Evolutionary conservation across 2,329 filamentous ascomycete genomes (phyloP).

Genomic region (Fusarium redolens): DNA sequence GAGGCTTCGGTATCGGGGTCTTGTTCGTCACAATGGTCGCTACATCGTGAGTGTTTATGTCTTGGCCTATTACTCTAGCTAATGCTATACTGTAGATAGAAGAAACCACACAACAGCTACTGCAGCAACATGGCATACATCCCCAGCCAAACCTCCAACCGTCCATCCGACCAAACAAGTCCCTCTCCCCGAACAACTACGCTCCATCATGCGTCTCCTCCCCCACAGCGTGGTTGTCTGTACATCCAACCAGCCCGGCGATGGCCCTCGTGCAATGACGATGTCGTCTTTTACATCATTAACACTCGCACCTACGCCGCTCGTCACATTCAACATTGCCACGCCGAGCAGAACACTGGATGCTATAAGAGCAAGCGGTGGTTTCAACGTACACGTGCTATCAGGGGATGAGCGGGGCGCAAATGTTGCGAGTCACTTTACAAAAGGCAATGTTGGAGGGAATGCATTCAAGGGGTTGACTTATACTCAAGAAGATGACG

Average conservation of each 20-base stretch:
- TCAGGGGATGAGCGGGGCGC: constrained; percentile 60
- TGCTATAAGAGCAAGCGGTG: constrained; percentile 57
- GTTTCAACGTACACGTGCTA: constrained; percentile 68
- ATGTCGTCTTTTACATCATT: constrained; percentile 71
- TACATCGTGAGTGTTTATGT: constrained; percentile 28
- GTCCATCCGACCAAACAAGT: constrained; percentile 48
- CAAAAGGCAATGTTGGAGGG: constrained; percentile 58
- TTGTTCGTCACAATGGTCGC: not conserved
- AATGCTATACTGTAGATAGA: constrained; percentile 26
- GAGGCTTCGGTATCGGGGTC: not conserved
- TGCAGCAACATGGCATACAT: constrained; percentile 45
- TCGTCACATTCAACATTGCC: constrained; percentile 68
- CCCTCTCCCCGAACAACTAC: constrained; percentile 60
- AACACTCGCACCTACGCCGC: constrained; percentile 61
- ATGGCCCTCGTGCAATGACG: constrained; percentile 63
- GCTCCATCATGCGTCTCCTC: constrained; percentile 64
- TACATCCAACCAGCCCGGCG: constrained; percentile 56
- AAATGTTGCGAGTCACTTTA: constrained; percentile 63
- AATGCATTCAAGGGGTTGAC: constrained; percentile 50
- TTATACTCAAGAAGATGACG: constrained; percentile 21
- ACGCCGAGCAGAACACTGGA: constrained; percentile 67
- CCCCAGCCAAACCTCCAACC: constrained; percentile 49
- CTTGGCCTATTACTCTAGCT: not conserved
- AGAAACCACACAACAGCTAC: constrained; percentile 32
- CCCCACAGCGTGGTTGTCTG: constrained; percentile 67